phyloP scores from a whole-genome alignment of 257 asterid genomes.

The Ballota nigra region DNA sequence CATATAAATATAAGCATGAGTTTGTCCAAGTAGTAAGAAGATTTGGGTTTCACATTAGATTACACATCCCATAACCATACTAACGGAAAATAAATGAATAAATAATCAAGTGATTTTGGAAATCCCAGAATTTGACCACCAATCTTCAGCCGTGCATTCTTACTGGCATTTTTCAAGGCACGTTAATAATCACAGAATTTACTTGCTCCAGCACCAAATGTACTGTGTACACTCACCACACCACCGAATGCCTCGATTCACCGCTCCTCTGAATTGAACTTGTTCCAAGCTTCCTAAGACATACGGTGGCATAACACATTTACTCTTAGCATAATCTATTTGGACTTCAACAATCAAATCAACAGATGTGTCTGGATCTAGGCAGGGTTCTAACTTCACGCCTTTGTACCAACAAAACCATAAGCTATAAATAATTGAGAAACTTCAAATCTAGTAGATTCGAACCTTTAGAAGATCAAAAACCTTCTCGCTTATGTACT shows the following conservation, averaged over 20 bases:
- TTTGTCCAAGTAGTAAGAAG: neutral
- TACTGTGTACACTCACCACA: slow-evolving; percentile 19
- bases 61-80: neutral
- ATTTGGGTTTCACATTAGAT: neutral
- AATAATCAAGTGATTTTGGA: neutral
- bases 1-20: neutral
- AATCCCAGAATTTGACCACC: neutral
- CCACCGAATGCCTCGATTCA: slow-evolving; percentile 24
- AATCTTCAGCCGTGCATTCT: neutral
- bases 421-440: slow-evolving; percentile 6
- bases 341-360: neutral
- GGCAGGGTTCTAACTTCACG: no score
- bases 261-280: slow-evolving; percentile 89
- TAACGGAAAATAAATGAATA: neutral
- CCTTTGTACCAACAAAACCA: no score
- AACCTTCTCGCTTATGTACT: slow-evolving; percentile 90
- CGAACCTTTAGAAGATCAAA: slow-evolving; percentile 93
- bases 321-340: neutral
- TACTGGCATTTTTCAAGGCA: neutral
- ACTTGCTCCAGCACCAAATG: slow-evolving; percentile 27
- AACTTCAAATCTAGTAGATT: slow-evolving; percentile 8
- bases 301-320: neutral
- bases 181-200: slow-evolving; percentile 10
- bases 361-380: neutral
- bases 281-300: slow-evolving; percentile 90